Percentiles rank a stretch among this genome's conserved stretches.
These are phyloP conservation scores for Chlorella sorokiniana DNA, from an alignment of 139 green algal genomes.

Conservation along the genomic window DNA sequence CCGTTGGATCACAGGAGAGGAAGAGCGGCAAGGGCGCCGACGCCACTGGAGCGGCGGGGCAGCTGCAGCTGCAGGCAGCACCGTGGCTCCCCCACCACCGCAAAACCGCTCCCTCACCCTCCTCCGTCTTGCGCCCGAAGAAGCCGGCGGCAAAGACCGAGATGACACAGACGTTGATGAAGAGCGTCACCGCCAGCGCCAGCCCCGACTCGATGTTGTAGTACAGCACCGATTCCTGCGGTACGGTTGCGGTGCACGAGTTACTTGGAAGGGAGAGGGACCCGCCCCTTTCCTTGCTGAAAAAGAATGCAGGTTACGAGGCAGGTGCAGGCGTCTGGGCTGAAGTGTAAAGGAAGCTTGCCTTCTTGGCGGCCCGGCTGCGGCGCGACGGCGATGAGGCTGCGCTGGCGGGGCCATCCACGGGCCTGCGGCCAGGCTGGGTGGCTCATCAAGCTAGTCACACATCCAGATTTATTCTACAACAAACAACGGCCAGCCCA, in stretches of 20 bases:
- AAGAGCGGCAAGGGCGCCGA: not conserved
- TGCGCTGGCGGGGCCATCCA: not conserved
- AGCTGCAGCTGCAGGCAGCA: not conserved
- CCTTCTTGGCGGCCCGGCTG: constrained; percentile 7
- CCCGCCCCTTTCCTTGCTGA: too few relatives aligned
- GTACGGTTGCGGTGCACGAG: not conserved
- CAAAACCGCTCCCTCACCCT: not conserved
- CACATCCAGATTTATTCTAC: not conserved
- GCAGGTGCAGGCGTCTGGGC: too few relatives aligned
- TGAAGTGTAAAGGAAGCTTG: not conserved
- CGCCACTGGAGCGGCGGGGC: not conserved
- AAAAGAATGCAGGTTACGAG: not conserved
- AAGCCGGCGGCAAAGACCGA: constrained; percentile 52
- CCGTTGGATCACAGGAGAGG: not conserved
- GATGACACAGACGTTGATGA: constrained; percentile 62
- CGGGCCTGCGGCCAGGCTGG: not conserved
- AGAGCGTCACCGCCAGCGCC: constrained; percentile 51
- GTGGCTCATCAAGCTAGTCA: not conserved
- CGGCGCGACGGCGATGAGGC: not conserved
- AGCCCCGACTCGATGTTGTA: constrained; percentile 55
- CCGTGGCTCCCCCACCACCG: not conserved
- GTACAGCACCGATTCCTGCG: constrained; percentile 46
- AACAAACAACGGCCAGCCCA: not conserved
- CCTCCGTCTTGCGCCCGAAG: constrained; percentile 2
- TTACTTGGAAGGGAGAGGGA: too few relatives aligned